phyloP scores from a whole-genome alignment of 768 basidiomycete genomes.

The Russula abietina region DNA sequence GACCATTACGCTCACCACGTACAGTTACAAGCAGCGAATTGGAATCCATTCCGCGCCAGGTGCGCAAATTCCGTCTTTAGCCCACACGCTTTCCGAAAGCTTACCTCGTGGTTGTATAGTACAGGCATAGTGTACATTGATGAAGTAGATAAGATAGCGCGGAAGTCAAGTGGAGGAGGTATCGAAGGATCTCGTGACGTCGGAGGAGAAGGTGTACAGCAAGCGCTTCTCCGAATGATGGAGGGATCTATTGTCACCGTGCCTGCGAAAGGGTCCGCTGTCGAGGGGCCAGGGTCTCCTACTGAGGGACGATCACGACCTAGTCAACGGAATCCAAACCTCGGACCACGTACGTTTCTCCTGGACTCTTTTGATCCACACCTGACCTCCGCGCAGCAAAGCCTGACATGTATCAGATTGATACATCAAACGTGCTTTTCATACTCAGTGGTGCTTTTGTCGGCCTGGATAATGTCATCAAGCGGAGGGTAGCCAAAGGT shows the following conservation, averaged over 20 bases:
- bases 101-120: slow-evolving; percentile 36
- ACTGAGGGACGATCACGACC: slow-evolving; percentile 44
- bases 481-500: slow-evolving; percentile 74
- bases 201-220: slow-evolving; percentile 94
- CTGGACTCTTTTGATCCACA: neutral
- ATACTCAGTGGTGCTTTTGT: slow-evolving; percentile 94
- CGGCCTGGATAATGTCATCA: slow-evolving; percentile 78
- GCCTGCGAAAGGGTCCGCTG: slow-evolving; percentile 57
- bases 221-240: slow-evolving; percentile 87
- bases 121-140: slow-evolving; percentile 96
- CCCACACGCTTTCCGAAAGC: neutral
- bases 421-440: slow-evolving; percentile 91
- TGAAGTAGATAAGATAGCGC: slow-evolving; percentile 90
- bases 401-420: slow-evolving; percentile 67
- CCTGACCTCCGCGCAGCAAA: slow-evolving; percentile 37
- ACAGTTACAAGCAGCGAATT: slow-evolving; percentile 84
- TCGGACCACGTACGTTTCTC: slow-evolving; percentile 25
- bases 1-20: slow-evolving; percentile 1
- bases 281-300: slow-evolving; percentile 43
- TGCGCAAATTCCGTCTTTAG: slow-evolving; percentile 28
- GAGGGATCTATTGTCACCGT: slow-evolving; percentile 86
- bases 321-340: slow-evolving; percentile 44
- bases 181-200: slow-evolving; percentile 79
- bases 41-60: slow-evolving; percentile 84
- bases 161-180: slow-evolving; percentile 46